These are phyloP conservation scores for Collybiopsis confluens DNA, from an alignment of 768 basidiomycete species.

Conservation along the genomic window DNA sequence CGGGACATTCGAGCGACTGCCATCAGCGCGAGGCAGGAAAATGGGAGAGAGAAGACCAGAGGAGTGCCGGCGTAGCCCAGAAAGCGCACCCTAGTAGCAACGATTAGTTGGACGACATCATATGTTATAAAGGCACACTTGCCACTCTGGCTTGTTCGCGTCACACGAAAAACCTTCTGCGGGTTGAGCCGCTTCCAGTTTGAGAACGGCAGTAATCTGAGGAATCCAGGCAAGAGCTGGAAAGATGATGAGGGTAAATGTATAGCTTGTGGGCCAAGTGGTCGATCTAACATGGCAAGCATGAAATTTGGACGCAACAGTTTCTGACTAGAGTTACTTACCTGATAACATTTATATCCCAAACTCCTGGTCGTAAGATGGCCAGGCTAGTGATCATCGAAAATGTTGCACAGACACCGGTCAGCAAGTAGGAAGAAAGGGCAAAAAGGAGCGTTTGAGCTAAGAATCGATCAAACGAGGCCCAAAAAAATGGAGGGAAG, in stretches of 20 bases:
- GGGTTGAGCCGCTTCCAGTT: slow-evolving; percentile 40
- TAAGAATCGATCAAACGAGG: slow-evolving; percentile 12
- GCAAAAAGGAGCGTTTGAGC: slow-evolving; percentile 43
- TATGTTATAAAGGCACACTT: slow-evolving; percentile 14
- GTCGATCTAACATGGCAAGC: slow-evolving; percentile 32
- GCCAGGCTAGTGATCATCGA: slow-evolving; percentile 38
- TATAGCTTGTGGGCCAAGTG: slow-evolving; percentile 43
- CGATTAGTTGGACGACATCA: neutral
- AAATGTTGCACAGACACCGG: slow-evolving; percentile 40
- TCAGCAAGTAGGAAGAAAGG: slow-evolving; percentile 37
- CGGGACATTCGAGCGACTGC: slow-evolving; percentile 31
- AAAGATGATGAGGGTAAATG: slow-evolving; percentile 40
- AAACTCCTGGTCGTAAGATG: slow-evolving; percentile 39
- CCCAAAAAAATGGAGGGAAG: neutral
- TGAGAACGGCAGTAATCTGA: slow-evolving; percentile 40
- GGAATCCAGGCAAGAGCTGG: slow-evolving; percentile 42
- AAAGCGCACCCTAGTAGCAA: slow-evolving; percentile 50
- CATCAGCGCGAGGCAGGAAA: slow-evolving; percentile 42
- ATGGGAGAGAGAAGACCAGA: slow-evolving; percentile 47
- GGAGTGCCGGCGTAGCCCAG: slow-evolving; percentile 60
- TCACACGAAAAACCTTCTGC: slow-evolving; percentile 57
- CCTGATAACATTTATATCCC: slow-evolving; percentile 25
- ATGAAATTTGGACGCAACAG: slow-evolving; percentile 3
- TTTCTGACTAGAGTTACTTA: slow-evolving; percentile 20
- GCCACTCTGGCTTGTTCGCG: slow-evolving; percentile 56